These are phyloP conservation scores for Cadophora luteo-olivacea DNA, from an alignment of 2,329 filamentous ascomycete genomes.

Conservation along the genomic window DNA sequence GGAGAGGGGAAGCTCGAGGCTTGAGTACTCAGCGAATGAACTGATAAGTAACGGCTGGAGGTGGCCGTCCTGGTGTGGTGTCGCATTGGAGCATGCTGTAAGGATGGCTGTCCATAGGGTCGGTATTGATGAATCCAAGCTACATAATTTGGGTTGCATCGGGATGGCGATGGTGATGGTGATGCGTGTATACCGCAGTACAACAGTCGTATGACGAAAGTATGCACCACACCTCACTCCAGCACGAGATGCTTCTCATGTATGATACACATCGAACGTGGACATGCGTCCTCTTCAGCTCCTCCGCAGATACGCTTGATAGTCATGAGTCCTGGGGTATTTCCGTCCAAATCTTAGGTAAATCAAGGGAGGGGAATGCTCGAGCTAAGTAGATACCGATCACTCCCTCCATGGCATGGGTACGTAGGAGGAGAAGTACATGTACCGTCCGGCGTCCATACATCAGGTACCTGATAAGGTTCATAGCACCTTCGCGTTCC, in stretches of 20 bases:
- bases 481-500: conserved; percentile 1
- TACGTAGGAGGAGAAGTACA: not conserved
- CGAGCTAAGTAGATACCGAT: not conserved
- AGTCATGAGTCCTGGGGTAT: not conserved
- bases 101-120: not conserved
- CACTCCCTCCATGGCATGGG: not conserved
- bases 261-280: not conserved
- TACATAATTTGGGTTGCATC: not conserved
- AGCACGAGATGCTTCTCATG: not conserved
- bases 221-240: too few species aligned
- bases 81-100: too few species aligned
- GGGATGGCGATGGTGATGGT: too few species aligned
- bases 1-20: too few species aligned
- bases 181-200: not conserved
- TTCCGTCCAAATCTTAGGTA: not conserved
- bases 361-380: not conserved
- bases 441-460: not conserved
- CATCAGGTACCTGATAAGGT: not conserved
- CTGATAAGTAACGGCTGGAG: not conserved
- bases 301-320: not conserved
- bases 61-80: not conserved
- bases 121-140: not conserved
- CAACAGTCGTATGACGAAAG: not conserved
- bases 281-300: not conserved
- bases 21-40: not conserved